Conservation (phyloP, 108 stramenopile species). For the Epithemia pelagica region DNA sequence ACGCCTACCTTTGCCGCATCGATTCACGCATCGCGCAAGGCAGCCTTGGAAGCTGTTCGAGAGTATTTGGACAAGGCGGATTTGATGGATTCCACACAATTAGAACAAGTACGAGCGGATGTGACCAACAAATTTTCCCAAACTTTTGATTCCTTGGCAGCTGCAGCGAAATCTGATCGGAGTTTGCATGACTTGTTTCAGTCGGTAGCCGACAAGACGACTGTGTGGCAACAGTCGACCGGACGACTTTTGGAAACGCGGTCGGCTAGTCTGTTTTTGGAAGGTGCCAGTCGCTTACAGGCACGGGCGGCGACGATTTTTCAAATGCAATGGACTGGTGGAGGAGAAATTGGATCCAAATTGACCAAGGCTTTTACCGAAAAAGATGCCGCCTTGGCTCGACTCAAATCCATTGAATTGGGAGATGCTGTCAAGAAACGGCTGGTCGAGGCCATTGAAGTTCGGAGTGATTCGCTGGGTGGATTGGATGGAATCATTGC, state of each 20-base stretch:
- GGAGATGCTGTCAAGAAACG: slow-evolving; percentile 71
- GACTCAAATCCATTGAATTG: slow-evolving; percentile 80
- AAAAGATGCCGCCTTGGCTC: slow-evolving; percentile 80
- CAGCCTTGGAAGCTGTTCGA: slow-evolving; percentile 51
- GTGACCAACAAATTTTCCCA: slow-evolving; percentile 50
- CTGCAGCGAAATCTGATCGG: slow-evolving; percentile 68
- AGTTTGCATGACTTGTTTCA: slow-evolving; percentile 50
- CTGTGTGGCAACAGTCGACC: slow-evolving; percentile 77
- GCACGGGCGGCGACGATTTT: slow-evolving; percentile 58
- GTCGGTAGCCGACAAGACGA: slow-evolving; percentile 63
- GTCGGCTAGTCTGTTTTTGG: slow-evolving; percentile 70
- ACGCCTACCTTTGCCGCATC: not conserved
- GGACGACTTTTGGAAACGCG: slow-evolving; percentile 68
- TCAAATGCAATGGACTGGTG: slow-evolving; percentile 37
- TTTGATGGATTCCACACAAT: slow-evolving; percentile 18
- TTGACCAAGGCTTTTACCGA: slow-evolving; percentile 81
- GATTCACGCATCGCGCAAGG: slow-evolving; percentile 48
- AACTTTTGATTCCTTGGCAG: slow-evolving; percentile 61
- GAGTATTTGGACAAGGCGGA: slow-evolving; percentile 27
- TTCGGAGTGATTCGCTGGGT: slow-evolving; percentile 72
- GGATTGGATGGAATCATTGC: slow-evolving; percentile 90
- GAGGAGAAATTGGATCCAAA: slow-evolving; percentile 52
- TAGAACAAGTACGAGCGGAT: slow-evolving; percentile 18
- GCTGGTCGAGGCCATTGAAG: slow-evolving; percentile 76
- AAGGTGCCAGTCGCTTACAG: slow-evolving; percentile 71